Base-by-base conservation (phyloP, 2,329 filamentous ascomycete genomes). In the Lachnellula arida region DNA sequence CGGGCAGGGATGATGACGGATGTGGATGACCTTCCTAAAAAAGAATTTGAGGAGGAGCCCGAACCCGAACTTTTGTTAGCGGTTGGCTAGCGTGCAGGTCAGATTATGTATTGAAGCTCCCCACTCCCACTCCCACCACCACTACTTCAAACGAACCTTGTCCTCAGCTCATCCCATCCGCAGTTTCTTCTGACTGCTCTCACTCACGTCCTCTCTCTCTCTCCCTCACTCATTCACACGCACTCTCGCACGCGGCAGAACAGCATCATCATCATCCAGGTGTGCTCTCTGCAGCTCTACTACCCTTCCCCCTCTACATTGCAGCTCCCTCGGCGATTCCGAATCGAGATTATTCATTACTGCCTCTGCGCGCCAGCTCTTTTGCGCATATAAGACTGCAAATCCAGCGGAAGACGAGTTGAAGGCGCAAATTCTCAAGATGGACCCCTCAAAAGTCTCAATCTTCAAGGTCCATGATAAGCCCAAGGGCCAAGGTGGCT, bases 401-500 rank as follows among this genome's bases (percentile, higher is more conserved):
- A n/a, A 49, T 17, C 40, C 32, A 5, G 28, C 35, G 28, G 42
- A 49, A 14, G n/a, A 17, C 46, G 22, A 55, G 4, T 19, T 53
- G 23, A 19, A 23, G 34, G 23, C 25, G 49, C 54, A 23, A 12
- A 14, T 44, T 34, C 23, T 35, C 54, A 58, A 25, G 8, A 69
- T 69, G 67, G 67, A 69, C 59, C 64, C 65, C 37, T 53, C 53
- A 17, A 70, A 69, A 47, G 59, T 63, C 5, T 67, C 67, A 22
- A 60, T 70, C 6, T 70, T 69, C 61, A 68, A 65, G 60, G 69
- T 67, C 19, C 68, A 69, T 39, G 67, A 70, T 0, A 69, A 69
- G 57, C 65, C 67, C n/a, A 65, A 53, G 54, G 64, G 66, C 32
- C 61, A 65, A 56, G 60, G 63, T 14, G 66, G 83, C 55, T 79